phyloP scores from a whole-genome alignment of 2,329 filamentous ascomycete species.

The Stagonosporopsis cucurbitacearum region DNA sequence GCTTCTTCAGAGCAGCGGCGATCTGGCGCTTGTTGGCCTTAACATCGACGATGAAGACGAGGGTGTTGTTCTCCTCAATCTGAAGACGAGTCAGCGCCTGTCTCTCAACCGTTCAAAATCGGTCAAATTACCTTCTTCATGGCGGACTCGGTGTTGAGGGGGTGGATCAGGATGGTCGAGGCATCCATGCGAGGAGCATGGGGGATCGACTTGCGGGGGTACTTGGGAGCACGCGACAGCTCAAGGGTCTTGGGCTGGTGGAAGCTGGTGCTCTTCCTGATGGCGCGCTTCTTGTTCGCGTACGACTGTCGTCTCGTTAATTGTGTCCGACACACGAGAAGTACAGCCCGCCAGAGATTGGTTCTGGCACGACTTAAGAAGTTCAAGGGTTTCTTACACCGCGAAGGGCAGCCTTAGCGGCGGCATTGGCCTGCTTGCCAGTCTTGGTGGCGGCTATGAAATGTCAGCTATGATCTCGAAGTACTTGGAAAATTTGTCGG shows the following conservation, averaged over 20 bases:
- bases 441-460: slow-evolving; percentile 65
- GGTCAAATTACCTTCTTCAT: slow-evolving; percentile 80
- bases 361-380: slow-evolving; percentile 58
- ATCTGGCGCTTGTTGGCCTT: slow-evolving; percentile 98
- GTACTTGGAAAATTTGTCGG: slow-evolving; percentile 1
- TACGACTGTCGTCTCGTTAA: slow-evolving; percentile 63
- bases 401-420: slow-evolving; percentile 94
- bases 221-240: slow-evolving; percentile 90
- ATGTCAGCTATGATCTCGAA: slow-evolving; percentile 34
- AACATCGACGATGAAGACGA: slow-evolving; percentile 95
- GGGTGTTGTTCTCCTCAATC: slow-evolving; percentile 99
- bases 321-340: slow-evolving; percentile 48
- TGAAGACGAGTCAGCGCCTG: slow-evolving; percentile 5
- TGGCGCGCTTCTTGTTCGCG: slow-evolving; percentile 89
- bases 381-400: slow-evolving; percentile 71
- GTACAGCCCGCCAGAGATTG: slow-evolving; percentile 60
- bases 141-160: slow-evolving; percentile 98
- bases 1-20: slow-evolving; percentile 97
- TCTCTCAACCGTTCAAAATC: not conserved
- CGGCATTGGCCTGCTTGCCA: slow-evolving; percentile 79
- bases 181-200: slow-evolving; percentile 91
- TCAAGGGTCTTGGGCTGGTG: slow-evolving; percentile 96
- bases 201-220: slow-evolving; percentile 93
- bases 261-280: slow-evolving; percentile 91
- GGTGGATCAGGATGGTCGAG: slow-evolving; percentile 96